Percentiles rank a stretch among this genome's conserved stretches.
Evolutionary conservation across 192 early-diverging fungal genomes (phyloP).

Genomic region (Jimgerdemannia flammicorona): DNA sequence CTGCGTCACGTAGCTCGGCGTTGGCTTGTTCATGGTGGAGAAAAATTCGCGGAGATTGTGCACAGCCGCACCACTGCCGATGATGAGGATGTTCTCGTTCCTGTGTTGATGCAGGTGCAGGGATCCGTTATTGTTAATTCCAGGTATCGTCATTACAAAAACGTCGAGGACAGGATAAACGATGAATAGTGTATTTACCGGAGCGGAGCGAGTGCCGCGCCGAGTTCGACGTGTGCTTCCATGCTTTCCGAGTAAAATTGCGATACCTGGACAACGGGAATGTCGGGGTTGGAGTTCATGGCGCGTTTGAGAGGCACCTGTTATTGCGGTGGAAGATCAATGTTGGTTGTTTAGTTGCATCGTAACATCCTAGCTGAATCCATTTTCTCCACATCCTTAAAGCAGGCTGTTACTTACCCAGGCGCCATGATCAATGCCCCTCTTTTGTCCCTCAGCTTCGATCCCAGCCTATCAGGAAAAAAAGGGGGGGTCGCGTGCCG

Average conservation of each 20-base stretch:
- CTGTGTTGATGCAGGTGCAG: conserved; percentile 17
- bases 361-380: no score
- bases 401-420: conserved; percentile 35
- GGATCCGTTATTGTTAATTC: neutral
- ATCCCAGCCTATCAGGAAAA: conserved; percentile 33
- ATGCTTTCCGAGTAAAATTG: conserved; percentile 50
- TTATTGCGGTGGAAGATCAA: neutral
- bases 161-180: neutral
- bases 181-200: conserved; percentile 22
- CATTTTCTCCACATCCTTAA: no score
- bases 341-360: no score
- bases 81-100: conserved; percentile 57
- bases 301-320: conserved; percentile 54
- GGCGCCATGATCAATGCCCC: conserved; percentile 67
- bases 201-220: conserved; percentile 42
- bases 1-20: conserved; percentile 45
- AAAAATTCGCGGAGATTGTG: conserved; percentile 61
- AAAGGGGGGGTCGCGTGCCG: no score
- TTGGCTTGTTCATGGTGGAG: conserved; percentile 12
- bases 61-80: conserved; percentile 62
- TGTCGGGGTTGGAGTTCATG: conserved; percentile 42
- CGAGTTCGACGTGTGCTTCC: conserved; percentile 49
- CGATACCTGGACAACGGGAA: conserved; percentile 69
- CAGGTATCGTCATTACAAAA: neutral
- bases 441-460: conserved; percentile 36